Evolutionary conservation across 2,329 filamentous ascomycete species (phyloP).

Genomic region (Phaeoacremonium minimum): DNA sequence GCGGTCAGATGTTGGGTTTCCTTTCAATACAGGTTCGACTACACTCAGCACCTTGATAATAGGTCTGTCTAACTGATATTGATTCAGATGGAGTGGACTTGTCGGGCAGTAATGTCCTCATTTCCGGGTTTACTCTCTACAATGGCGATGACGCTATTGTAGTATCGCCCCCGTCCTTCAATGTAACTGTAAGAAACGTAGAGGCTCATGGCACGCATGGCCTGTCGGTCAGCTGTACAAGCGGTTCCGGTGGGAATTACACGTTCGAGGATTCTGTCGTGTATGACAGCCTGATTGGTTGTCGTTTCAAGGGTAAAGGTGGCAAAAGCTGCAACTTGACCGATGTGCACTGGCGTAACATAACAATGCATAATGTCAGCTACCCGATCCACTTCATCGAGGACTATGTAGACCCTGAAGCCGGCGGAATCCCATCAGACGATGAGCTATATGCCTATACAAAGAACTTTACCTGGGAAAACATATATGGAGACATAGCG

Average conservation of each 20-base stretch:
- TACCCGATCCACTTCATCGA: constrained; percentile 17
- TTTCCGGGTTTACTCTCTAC: constrained; percentile 14
- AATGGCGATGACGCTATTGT: constrained; percentile 16
- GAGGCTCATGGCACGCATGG: constrained; percentile 14
- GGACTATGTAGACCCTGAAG: constrained; percentile 15
- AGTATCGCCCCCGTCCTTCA: constrained; percentile 13
- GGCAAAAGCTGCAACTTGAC: constrained; percentile 15
- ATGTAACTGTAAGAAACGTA: constrained; percentile 15
- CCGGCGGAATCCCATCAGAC: constrained; percentile 6
- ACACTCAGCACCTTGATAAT: neutral
- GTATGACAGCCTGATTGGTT: constrained; percentile 12
- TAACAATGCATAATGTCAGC: constrained; percentile 13
- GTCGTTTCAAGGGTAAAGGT: constrained; percentile 14
- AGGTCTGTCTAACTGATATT: neutral
- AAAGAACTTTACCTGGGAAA: constrained; percentile 13
- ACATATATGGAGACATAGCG: constrained; percentile 10
- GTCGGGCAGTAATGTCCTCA: constrained; percentile 12
- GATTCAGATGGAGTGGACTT: constrained; percentile 13
- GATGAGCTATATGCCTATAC: constrained; percentile 11
- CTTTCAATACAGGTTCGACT: constrained; percentile 15
- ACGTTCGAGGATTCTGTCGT: constrained; percentile 15
- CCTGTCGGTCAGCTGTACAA: constrained; percentile 13
- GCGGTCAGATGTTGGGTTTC: constrained; percentile 11
- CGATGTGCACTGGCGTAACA: constrained; percentile 15
- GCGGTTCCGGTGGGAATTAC: constrained; percentile 12